phyloP scores from a whole-genome alignment of 2,329 filamentous ascomycete genomes.

The Penicillium sp. region DNA sequence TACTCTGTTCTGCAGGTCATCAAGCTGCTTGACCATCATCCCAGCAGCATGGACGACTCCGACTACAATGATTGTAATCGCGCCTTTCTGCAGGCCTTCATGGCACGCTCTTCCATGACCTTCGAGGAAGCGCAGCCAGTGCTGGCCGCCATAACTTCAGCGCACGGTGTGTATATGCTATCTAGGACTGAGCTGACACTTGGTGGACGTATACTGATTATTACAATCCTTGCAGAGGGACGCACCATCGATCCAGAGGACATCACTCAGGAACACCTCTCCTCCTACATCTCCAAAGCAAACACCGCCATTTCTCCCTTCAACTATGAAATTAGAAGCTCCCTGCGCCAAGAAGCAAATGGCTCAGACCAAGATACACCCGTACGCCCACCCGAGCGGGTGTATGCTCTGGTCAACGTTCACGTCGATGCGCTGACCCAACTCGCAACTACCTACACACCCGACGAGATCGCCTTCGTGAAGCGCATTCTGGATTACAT shows the following conservation, averaged over 20 bases:
- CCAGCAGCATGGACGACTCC: slow-evolving; percentile 12
- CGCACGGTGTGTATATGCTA: slow-evolving; percentile 41
- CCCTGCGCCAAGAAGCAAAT: slow-evolving; percentile 61
- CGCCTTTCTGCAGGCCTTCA: slow-evolving; percentile 84
- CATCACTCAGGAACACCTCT: slow-evolving; percentile 63
- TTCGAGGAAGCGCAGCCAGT: slow-evolving; percentile 67
- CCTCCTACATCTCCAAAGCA: slow-evolving; percentile 62
- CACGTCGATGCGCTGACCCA: slow-evolving; percentile 80
- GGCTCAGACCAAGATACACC: slow-evolving; percentile 11
- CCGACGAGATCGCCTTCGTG: slow-evolving; percentile 85
- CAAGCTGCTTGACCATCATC: background rate
- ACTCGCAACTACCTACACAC: slow-evolving; percentile 70
- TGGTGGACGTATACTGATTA: background rate
- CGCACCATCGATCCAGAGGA: slow-evolving; percentile 53
- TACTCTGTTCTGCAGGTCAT: background rate
- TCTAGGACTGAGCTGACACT: background rate
- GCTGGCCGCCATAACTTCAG: slow-evolving; percentile 69
- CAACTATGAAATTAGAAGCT: slow-evolving; percentile 80
- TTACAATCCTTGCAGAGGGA: slow-evolving; percentile 33
- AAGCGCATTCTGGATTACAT: slow-evolving; percentile 84
- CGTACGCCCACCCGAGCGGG: slow-evolving; percentile 42
- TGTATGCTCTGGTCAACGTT: slow-evolving; percentile 83
- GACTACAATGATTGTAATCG: slow-evolving; percentile 64
- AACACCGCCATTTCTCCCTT: slow-evolving; percentile 70
- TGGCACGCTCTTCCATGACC: slow-evolving; percentile 72